Evolutionary conservation across 352 stramenopile genomes (phyloP).

Genomic region (Pelagophyceae sp.): DNA sequence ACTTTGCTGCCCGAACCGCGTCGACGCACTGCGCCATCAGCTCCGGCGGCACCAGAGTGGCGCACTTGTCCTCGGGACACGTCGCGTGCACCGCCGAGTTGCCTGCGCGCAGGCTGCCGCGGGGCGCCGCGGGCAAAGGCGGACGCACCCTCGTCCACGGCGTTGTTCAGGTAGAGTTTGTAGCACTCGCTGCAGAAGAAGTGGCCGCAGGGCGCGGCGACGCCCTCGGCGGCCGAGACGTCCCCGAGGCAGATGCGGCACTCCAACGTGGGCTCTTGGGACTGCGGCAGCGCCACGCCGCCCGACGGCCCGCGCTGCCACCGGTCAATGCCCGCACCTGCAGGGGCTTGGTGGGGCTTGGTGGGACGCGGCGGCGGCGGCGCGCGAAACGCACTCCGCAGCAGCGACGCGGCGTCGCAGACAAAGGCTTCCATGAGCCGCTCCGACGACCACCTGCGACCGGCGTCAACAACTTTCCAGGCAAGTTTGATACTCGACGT

Average conservation of each 20-base stretch:
- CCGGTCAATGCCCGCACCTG: neutral
- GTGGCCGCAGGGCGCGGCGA: conserved; percentile 74
- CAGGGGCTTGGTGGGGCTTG: too few species aligned
- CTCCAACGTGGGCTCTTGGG: neutral
- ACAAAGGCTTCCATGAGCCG: conserved; percentile 1
- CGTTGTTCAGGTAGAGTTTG: conserved; percentile 29
- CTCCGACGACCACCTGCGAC: neutral
- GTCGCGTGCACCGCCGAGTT: conserved; percentile 71
- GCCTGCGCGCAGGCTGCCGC: too few species aligned
- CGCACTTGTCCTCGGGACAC: conserved; percentile 77
- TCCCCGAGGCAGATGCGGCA: conserved; percentile 77
- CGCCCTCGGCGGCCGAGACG: conserved; percentile 36
- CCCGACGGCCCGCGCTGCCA: neutral
- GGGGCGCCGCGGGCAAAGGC: too few species aligned
- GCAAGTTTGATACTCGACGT: too few species aligned
- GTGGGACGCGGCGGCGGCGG: too few species aligned
- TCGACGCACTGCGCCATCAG: conserved; percentile 41
- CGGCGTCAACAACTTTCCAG: too few species aligned
- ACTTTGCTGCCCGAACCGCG: conserved; percentile 34
- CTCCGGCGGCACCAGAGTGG: conserved; percentile 55
- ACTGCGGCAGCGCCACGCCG: neutral
- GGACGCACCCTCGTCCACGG: conserved; percentile 47
- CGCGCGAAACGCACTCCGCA: too few species aligned
- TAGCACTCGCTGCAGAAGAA: conserved; percentile 65
- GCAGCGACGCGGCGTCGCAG: neutral